phyloP scores from a whole-genome alignment of 2,329 filamentous ascomycete genomes.

The Trichophaea hybrida region DNA sequence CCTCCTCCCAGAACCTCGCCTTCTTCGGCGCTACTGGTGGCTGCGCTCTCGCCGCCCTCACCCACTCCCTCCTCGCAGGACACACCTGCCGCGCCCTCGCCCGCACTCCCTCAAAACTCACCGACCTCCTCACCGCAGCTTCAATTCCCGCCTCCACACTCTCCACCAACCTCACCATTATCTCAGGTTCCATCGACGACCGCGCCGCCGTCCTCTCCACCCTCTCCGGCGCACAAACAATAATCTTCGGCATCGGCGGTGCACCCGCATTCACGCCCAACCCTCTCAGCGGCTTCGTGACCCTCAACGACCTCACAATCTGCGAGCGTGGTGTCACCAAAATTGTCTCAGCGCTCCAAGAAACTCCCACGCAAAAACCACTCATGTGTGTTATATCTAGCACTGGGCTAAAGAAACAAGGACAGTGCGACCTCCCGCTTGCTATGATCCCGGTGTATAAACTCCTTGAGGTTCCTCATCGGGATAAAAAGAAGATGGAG shows the following conservation, averaged over 20 bases:
- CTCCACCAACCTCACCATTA: conserved; percentile 34
- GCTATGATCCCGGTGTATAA: conserved; percentile 35
- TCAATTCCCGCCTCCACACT: conserved; percentile 5
- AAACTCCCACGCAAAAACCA: conserved; percentile 27
- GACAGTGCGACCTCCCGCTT: conserved; percentile 35
- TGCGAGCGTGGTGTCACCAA: conserved; percentile 36
- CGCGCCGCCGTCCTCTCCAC: conserved; percentile 31
- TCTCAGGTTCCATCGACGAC: conserved; percentile 39
- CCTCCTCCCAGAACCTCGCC: conserved; percentile 22
- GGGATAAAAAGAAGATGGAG: conserved; percentile 40
- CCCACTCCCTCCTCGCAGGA: conserved; percentile 35
- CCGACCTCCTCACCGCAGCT: conserved; percentile 29
- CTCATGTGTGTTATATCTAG: conserved; percentile 33
- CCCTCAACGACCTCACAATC: conserved; percentile 36
- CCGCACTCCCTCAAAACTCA: conserved; percentile 39
- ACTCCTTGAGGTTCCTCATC: conserved; percentile 34
- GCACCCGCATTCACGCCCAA: conserved; percentile 28
- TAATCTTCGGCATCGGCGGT: conserved; percentile 39
- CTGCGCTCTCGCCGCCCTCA: conserved; percentile 37
- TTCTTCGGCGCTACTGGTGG: conserved; percentile 44
- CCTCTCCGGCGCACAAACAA: conserved; percentile 35
- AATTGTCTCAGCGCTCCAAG: conserved; percentile 33
- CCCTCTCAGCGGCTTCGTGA: conserved; percentile 25
- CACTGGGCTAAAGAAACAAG: conserved; percentile 33
- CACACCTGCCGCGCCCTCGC: conserved; percentile 37